phyloP scores from a whole-genome alignment of 202 grass and related monocot genomes.

The Sporobolus alterniflorus region DNA sequence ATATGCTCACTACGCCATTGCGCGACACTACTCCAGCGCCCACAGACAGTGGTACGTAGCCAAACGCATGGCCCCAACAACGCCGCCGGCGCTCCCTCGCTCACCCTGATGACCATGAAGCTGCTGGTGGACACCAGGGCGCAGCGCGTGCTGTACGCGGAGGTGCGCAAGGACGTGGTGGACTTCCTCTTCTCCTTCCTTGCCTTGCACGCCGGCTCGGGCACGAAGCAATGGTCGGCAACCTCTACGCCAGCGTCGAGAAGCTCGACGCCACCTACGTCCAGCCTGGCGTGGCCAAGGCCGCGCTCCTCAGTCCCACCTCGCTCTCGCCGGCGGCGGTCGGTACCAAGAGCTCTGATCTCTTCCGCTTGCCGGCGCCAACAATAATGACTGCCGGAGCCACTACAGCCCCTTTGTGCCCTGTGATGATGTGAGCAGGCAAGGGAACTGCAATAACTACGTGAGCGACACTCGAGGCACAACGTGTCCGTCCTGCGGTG shows the following conservation, averaged over 20 bases:
- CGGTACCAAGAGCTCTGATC: not conserved
- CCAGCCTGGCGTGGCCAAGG: not conserved
- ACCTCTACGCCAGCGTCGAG: constrained; percentile 34
- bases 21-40: too few relatives aligned
- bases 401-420: not conserved
- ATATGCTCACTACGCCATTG: too few relatives aligned
- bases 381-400: not conserved
- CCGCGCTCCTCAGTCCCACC: too few relatives aligned
- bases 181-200: constrained; percentile 60
- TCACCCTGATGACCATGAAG: constrained; percentile 29
- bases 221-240: constrained; percentile 20
- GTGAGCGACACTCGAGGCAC: too few relatives aligned
- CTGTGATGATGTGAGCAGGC: too few relatives aligned
- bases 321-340: not conserved
- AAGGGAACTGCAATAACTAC: too few relatives aligned
- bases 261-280: constrained; percentile 23
- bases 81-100: too few relatives aligned
- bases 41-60: too few relatives aligned
- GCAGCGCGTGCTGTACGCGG: constrained; percentile 43
- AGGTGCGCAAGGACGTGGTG: constrained; percentile 46
- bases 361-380: not conserved
- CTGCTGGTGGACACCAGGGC: constrained; percentile 45
- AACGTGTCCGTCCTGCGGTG: too few relatives aligned
- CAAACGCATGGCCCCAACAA: too few relatives aligned
- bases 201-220: not conserved